Percentiles rank a stretch among this genome's conserved stretches.
Evolutionary conservation across 2,329 filamentous ascomycete species (phyloP).

Genomic region (Claviceps citrina): DNA sequence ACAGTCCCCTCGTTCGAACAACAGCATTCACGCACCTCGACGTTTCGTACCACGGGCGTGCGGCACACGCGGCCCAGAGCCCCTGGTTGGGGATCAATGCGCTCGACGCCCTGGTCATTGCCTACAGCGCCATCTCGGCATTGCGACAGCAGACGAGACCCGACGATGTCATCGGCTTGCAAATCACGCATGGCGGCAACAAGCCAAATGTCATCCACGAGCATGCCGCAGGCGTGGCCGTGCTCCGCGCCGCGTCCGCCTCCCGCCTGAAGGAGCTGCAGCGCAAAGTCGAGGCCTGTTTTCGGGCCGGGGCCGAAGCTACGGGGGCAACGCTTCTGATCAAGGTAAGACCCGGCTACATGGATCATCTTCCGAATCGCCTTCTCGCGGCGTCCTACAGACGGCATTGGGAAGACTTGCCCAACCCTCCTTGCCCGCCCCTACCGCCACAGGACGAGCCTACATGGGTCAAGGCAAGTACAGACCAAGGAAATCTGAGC

Average conservation of each 20-base stretch:
- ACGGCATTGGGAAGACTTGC: constrained; percentile 20
- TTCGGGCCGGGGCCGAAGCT: constrained; percentile 21
- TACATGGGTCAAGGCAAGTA: constrained; percentile 26
- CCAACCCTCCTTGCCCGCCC: constrained; percentile 21
- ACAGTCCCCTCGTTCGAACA: constrained; percentile 34
- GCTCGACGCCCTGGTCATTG: constrained; percentile 37
- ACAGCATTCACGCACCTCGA: constrained; percentile 33
- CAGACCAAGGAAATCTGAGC: constrained; percentile 44
- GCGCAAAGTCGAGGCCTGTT: constrained; percentile 26
- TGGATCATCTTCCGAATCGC: constrained; percentile 39
- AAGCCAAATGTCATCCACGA: constrained; percentile 41
- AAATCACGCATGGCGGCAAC: constrained; percentile 35
- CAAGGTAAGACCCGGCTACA: constrained; percentile 26
- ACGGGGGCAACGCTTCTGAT: constrained; percentile 33
- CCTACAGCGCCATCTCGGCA: constrained; percentile 30
- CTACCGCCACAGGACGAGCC: constrained; percentile 20
- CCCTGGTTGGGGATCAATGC: constrained; percentile 45
- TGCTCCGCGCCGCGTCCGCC: constrained; percentile 28
- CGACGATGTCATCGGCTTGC: constrained; percentile 32
- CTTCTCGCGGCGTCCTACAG: constrained; percentile 30
- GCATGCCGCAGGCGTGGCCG: constrained; percentile 28
- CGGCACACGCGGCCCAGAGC: constrained; percentile 38
- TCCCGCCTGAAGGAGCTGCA: constrained; percentile 24
- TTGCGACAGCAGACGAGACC: constrained; percentile 41
- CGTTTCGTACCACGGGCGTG: constrained; percentile 36